phyloP scores from a whole-genome alignment of 768 basidiomycete species.

The Lactifluus echinatus region DNA sequence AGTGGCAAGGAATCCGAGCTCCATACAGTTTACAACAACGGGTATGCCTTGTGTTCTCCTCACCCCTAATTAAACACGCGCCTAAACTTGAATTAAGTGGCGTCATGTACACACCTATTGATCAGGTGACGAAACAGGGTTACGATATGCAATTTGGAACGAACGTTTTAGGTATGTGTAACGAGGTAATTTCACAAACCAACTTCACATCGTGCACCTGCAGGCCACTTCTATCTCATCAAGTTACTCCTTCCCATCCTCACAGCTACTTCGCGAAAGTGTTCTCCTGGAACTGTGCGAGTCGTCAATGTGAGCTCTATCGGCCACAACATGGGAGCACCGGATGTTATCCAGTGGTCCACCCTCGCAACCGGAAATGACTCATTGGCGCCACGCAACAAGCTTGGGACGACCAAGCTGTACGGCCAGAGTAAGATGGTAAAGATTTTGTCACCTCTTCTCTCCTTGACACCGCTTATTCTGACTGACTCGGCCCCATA shows the following conservation, averaged over 20 bases:
- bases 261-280: conserved; percentile 25
- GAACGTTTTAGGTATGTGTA: conserved; percentile 25
- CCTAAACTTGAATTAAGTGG: conserved; percentile 22
- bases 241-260: conserved; percentile 28
- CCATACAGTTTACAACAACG: conserved; percentile 32
- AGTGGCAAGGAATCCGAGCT: conserved; percentile 22
- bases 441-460: no score
- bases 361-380: conserved; percentile 2
- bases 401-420: conserved; percentile 1
- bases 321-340: conserved; percentile 22
- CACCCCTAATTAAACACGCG: background rate
- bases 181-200: background rate
- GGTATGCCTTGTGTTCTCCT: conserved; percentile 14
- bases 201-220: background rate
- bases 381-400: conserved; percentile 3
- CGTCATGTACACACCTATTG: conserved; percentile 27
- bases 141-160: conserved; percentile 32
- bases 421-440: no score
- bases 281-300: no score
- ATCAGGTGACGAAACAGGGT: conserved; percentile 27
- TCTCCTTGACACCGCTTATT: background rate
- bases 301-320: conserved; percentile 24
- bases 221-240: no score
- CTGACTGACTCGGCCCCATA: no score
- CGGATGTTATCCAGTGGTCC: conserved; percentile 21